A percentile compares a stretch with the other conserved stretches of the same genome.
Evolutionary conservation across 139 green algal species (phyloP).

Genomic region (Eudorina sp.): DNA sequence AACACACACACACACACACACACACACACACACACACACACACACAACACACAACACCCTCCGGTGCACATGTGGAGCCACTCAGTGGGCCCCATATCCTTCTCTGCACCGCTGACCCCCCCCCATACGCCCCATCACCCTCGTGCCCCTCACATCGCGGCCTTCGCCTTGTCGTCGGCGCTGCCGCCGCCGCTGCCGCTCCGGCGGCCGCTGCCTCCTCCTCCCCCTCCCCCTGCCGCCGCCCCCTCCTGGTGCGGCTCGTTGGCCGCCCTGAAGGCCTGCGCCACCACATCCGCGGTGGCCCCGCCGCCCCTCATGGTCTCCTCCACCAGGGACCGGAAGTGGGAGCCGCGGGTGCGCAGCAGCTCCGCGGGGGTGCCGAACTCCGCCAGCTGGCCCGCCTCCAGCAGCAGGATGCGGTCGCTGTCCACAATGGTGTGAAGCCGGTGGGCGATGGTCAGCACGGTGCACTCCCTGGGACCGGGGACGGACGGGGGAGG

Average conservation of each 20-base stretch:
- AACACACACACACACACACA: too few species aligned
- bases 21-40: too few species aligned
- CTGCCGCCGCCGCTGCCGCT: too few species aligned
- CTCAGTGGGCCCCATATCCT: too few species aligned
- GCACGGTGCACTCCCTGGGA: constrained; percentile 63
- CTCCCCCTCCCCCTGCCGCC: too few species aligned
- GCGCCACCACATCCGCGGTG: constrained; percentile 12
- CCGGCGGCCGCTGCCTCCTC: too few species aligned
- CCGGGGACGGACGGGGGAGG: not conserved
- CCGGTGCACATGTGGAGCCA: too few species aligned
- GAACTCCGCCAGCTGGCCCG: constrained; percentile 74
- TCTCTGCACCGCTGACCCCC: too few species aligned
- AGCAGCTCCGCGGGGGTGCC: constrained; percentile 69
- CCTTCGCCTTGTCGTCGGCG: too few species aligned
- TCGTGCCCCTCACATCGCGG: too few species aligned
- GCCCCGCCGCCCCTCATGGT: constrained; percentile 10
- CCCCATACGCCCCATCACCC: too few species aligned
- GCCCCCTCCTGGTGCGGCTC: not conserved
- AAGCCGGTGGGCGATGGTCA: constrained; percentile 80
- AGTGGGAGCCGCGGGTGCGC: constrained; percentile 8
- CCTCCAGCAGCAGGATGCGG: constrained; percentile 79
- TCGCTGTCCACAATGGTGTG: constrained; percentile 86
- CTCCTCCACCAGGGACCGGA: constrained; percentile 49
- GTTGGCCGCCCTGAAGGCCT: constrained; percentile 1
- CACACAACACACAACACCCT: too few species aligned